Evolutionary conservation across 1,284 basidiomycete species (phyloP).

Genomic region (Leccinum subfulvum): DNA sequence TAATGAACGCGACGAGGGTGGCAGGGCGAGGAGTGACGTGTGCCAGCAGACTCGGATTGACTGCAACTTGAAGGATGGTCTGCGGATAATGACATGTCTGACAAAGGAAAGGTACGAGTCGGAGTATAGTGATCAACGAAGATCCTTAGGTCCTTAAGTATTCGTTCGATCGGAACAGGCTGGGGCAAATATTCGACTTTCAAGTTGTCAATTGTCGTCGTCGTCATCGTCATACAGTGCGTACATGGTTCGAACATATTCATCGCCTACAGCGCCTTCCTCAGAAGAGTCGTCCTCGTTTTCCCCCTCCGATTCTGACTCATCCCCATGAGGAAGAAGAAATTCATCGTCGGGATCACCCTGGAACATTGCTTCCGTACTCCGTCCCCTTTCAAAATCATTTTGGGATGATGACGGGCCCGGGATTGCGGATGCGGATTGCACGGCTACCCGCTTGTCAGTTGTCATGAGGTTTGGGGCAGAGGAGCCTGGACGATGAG

Average conservation of each 20-base stretch:
- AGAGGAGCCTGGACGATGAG: background rate
- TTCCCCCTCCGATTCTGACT: conserved; percentile 1
- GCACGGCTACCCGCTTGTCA: background rate
- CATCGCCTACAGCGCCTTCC: background rate
- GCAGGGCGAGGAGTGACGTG: too few relatives aligned
- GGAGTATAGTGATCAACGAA: too few relatives aligned
- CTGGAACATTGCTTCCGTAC: background rate
- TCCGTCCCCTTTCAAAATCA: background rate
- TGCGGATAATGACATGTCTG: too few relatives aligned
- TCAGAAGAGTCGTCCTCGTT: background rate
- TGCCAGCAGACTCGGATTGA: too few relatives aligned
- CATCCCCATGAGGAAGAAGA: background rate
- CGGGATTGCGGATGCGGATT: background rate
- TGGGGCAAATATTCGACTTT: too few relatives aligned
- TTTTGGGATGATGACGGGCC: background rate
- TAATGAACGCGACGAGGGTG: too few relatives aligned
- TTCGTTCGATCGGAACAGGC: too few relatives aligned
- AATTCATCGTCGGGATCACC: background rate
- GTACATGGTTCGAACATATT: background rate
- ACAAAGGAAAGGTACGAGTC: too few relatives aligned
- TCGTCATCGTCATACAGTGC: background rate
- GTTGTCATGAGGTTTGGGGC: background rate
- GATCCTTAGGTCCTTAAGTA: too few relatives aligned
- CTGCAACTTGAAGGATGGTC: too few relatives aligned
- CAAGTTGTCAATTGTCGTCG: background rate